Evolutionary conservation across 2,329 filamentous ascomycete genomes (phyloP).

Genomic region (Botrytis pseudocinerea): DNA sequence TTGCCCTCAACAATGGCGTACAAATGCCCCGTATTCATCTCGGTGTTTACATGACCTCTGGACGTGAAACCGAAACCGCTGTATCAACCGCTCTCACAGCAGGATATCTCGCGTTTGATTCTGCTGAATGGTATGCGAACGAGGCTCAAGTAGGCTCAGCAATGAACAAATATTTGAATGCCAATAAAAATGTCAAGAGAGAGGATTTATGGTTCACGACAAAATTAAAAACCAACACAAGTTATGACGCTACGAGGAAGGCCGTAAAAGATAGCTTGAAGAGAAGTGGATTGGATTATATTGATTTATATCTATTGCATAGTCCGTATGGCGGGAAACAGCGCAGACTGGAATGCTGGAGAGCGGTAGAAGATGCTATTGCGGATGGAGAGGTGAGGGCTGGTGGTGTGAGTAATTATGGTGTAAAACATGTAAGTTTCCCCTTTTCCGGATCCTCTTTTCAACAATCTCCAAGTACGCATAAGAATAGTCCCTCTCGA

Average conservation of each 20-base stretch:
- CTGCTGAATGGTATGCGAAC: constrained; percentile 62
- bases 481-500: neutral
- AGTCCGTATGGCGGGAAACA: constrained; percentile 73
- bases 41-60: constrained; percentile 71
- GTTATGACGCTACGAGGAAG: constrained; percentile 66
- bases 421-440: constrained; percentile 65
- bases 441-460: neutral
- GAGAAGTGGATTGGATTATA: constrained; percentile 67
- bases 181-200: constrained; percentile 57
- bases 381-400: constrained; percentile 67
- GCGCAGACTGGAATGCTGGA: constrained; percentile 71
- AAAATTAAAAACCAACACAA: constrained; percentile 65
- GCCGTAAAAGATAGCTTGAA: constrained; percentile 67
- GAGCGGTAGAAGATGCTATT: constrained; percentile 74
- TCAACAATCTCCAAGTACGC: neutral
- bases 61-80: constrained; percentile 57
- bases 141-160: constrained; percentile 69
- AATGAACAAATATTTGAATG: constrained; percentile 57
- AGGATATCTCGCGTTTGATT: constrained; percentile 56
- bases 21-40: constrained; percentile 72
- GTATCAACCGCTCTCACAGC: constrained; percentile 48
- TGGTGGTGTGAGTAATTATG: constrained; percentile 78
- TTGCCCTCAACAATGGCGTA: constrained; percentile 37
- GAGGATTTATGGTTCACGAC: constrained; percentile 78
- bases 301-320: constrained; percentile 79